Percentiles rank a stretch among this genome's conserved stretches.
Conservation (phyloP, 1,139 yeast genomes). For the Barnettozyma hawaiiensis region DNA sequence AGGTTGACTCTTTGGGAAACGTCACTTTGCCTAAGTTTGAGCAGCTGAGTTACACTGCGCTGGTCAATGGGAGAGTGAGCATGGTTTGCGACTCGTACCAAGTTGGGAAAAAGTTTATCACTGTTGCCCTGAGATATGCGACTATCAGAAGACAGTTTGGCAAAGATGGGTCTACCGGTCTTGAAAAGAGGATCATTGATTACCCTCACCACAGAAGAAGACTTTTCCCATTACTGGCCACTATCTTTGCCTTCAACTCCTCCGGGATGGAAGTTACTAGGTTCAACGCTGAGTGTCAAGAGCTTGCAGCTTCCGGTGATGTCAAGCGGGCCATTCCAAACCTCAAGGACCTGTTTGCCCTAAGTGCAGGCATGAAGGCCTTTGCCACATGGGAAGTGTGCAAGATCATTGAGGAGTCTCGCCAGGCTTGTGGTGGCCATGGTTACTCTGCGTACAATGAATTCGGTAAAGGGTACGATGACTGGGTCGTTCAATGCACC, state of each 20-base stretch:
- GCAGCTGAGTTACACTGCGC: slow-evolving; percentile 81
- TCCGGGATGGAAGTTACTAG: slow-evolving; percentile 37
- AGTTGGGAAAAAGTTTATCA: slow-evolving; percentile 70
- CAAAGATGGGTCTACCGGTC: slow-evolving; percentile 29
- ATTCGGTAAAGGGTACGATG: slow-evolving; percentile 80
- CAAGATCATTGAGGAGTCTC: slow-evolving; percentile 71
- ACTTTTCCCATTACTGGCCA: slow-evolving; percentile 70
- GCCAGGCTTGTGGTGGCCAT: slow-evolving; percentile 95
- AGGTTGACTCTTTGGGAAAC: slow-evolving; percentile 61
- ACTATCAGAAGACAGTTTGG: slow-evolving; percentile 86
- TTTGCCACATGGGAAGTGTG: slow-evolving; percentile 85
- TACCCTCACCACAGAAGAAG: slow-evolving; percentile 85
- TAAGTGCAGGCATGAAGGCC: slow-evolving; percentile 84
- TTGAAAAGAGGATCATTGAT: slow-evolving; percentile 64
- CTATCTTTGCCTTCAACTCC: slow-evolving; percentile 57
- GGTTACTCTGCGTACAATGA: slow-evolving; percentile 88
- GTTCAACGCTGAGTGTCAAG: slow-evolving; percentile 46
- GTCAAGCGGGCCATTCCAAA: slow-evolving; percentile 41
- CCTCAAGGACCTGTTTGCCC: slow-evolving; percentile 72
- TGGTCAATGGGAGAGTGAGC: slow-evolving; percentile 81
- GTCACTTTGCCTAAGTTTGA: slow-evolving; percentile 77
- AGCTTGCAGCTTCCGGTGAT: slow-evolving; percentile 45
- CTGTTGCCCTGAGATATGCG: slow-evolving; percentile 84
- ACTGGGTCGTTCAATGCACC: slow-evolving; percentile 94
- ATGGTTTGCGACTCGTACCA: slow-evolving; percentile 86